These are phyloP conservation scores for Hansfordia pulvinata DNA, from an alignment of 2,329 filamentous ascomycete species.

Conservation along the genomic window DNA sequence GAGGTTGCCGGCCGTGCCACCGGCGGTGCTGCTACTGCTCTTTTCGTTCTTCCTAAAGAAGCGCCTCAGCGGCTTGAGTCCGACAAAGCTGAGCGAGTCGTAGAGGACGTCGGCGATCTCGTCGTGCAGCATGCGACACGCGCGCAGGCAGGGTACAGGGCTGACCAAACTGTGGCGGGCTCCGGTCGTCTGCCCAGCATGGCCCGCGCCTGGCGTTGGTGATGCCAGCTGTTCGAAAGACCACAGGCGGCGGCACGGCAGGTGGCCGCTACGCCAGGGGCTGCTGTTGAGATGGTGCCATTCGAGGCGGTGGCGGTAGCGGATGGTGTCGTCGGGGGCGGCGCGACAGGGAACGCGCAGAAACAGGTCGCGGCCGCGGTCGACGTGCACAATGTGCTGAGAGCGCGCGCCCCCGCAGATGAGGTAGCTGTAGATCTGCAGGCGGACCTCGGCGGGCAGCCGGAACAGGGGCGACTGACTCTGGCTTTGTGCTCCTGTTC, in stretches of 20 bases:
- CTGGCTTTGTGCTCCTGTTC: neutral
- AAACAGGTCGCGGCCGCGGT: neutral
- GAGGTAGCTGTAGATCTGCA: neutral
- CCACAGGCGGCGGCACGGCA: neutral
- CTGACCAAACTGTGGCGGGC: neutral
- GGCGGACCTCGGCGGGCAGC: conserved; percentile 1
- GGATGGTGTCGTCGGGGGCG: neutral
- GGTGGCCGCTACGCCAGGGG: conserved; percentile 3
- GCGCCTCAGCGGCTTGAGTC: conserved; percentile 1
- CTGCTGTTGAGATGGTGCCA: neutral
- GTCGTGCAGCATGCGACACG: conserved; percentile 1
- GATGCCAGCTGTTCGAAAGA: neutral
- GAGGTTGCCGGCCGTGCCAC: neutral
- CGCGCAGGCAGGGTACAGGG: conserved; percentile 1
- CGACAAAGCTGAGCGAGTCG: conserved; percentile 1
- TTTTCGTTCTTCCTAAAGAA: conserved; percentile 1
- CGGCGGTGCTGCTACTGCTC: too few relatives aligned
- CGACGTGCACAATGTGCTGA: conserved; percentile 2
- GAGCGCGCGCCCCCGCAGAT: conserved; percentile 1
- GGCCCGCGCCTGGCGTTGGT: neutral
- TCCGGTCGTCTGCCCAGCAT: neutral
- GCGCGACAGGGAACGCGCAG: neutral
- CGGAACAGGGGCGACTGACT: conserved; percentile 1
- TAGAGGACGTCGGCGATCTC: conserved; percentile 1
- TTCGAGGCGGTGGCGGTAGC: neutral